Percentiles rank a stretch among this genome's conserved stretches.
Evolutionary conservation across 208 protist genomes (phyloP).

Genomic region (Trypanosoma platydactyli): DNA sequence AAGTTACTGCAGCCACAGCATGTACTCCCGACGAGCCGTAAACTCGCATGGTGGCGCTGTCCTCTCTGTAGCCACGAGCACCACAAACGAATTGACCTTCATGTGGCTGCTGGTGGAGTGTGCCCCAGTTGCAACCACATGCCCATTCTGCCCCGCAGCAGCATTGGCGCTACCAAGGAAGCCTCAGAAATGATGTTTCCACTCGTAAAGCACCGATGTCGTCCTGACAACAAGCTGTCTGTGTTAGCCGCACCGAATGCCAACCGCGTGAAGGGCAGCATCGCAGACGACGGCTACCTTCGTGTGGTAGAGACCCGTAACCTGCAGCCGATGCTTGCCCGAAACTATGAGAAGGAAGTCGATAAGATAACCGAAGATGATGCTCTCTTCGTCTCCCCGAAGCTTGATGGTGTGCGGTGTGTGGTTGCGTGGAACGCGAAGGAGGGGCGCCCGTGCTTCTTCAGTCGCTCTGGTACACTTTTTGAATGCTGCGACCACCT

Average conservation of each 20-base stretch:
- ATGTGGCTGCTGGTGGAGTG: slow-evolving; percentile 62
- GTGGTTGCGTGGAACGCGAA: slow-evolving; percentile 64
- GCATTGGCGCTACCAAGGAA: neutral
- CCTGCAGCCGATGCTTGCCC: slow-evolving; percentile 87
- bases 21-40: slow-evolving; percentile 60
- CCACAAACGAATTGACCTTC: slow-evolving; percentile 73
- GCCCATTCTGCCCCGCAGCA: slow-evolving; percentile 23
- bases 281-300: slow-evolving; percentile 73
- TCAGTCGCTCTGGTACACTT: slow-evolving; percentile 79
- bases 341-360: slow-evolving; percentile 67
- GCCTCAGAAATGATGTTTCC: neutral
- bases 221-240: slow-evolving; percentile 44
- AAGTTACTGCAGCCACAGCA: slow-evolving; percentile 83
- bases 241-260: slow-evolving; percentile 47
- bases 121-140: slow-evolving; percentile 66
- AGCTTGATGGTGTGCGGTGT: slow-evolving; percentile 91
- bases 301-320: slow-evolving; percentile 62
- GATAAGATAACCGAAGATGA: slow-evolving; percentile 55
- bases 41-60: slow-evolving; percentile 83
- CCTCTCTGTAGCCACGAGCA: slow-evolving; percentile 56
- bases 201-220: slow-evolving; percentile 49
- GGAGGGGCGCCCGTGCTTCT: slow-evolving; percentile 62
- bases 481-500: slow-evolving; percentile 85
- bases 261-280: slow-evolving; percentile 68
- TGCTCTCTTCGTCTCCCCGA: slow-evolving; percentile 73